A percentile compares a stretch with the other conserved stretches of the same genome.
These are phyloP conservation scores for Calonectria pseudoturangicola DNA, from an alignment of 2,329 filamentous ascomycete species.

Conservation along the genomic window DNA sequence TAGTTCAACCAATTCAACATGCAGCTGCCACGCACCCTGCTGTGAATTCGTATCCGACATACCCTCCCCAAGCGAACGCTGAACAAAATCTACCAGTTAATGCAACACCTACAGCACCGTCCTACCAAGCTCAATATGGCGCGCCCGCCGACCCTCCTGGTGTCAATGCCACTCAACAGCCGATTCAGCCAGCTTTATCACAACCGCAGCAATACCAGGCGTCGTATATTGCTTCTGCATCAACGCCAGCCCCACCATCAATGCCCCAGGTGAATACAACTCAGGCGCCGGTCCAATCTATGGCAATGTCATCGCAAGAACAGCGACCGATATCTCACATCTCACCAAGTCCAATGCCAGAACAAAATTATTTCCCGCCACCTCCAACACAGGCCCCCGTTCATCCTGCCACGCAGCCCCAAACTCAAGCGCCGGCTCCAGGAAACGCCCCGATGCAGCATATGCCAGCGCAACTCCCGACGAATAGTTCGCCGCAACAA, in stretches of 20 bases:
- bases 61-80: not conserved
- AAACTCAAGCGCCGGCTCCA: not conserved
- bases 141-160: not conserved
- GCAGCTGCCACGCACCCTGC: not conserved
- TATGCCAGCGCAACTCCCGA: not conserved
- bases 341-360: not conserved
- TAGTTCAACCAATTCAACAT: not conserved
- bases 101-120: not conserved
- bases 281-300: not conserved
- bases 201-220: not conserved
- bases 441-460: not conserved
- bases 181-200: not conserved
- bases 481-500: not conserved
- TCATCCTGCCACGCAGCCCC: not conserved
- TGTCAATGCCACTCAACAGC: too few species aligned
- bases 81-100: not conserved
- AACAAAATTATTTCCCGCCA: not conserved
- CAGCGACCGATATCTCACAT: not conserved
- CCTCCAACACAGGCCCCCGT: not conserved
- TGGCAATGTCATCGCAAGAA: not conserved
- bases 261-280: not conserved
- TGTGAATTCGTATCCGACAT: not conserved
- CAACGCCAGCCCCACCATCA: not conserved
- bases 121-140: not conserved
- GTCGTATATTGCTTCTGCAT: not conserved